Conservation (phyloP, 2,329 filamentous ascomycete species). For the Pseudocercospora musae region DNA sequence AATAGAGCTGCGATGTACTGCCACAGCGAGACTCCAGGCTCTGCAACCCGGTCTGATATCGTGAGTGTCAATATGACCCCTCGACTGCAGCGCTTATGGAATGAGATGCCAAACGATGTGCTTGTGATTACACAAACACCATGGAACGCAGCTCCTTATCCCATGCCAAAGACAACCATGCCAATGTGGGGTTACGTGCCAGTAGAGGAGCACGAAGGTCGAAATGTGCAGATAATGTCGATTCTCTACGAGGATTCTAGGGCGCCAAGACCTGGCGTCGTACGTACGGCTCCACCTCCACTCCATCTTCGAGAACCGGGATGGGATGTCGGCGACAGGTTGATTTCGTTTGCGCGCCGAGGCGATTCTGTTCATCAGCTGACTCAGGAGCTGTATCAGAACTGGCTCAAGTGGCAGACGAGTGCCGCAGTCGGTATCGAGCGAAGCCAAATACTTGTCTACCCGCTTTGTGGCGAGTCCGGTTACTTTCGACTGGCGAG, state of each 20-base stretch:
- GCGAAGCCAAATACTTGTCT: not conserved
- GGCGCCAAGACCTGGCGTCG: not conserved
- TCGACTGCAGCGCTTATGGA: not conserved
- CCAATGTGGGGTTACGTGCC: not conserved
- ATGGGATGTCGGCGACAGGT: not conserved
- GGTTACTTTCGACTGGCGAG: not conserved
- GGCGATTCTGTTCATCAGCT: not conserved
- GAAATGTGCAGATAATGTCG: not conserved
- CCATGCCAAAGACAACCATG: not conserved
- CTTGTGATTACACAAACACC: not conserved
- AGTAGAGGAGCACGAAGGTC: not conserved
- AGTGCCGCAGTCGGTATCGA: not conserved
- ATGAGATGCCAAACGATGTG: not conserved
- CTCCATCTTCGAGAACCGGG: not conserved
- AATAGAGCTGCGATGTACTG: not conserved
- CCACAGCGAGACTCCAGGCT: not conserved
- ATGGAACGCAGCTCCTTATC: not conserved
- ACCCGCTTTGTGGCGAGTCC: not conserved
- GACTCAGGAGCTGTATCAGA: not conserved
- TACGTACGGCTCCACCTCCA: not conserved
- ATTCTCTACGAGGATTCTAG: not conserved
- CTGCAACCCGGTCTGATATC: not conserved
- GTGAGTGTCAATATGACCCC: not conserved
- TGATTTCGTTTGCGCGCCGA: not conserved
- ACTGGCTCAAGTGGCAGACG: not conserved